Percentiles rank a stretch among this genome's conserved stretches.
Conservation (phyloP, 2,329 filamentous ascomycete species). For the Nannizziopsis barbatae region DNA sequence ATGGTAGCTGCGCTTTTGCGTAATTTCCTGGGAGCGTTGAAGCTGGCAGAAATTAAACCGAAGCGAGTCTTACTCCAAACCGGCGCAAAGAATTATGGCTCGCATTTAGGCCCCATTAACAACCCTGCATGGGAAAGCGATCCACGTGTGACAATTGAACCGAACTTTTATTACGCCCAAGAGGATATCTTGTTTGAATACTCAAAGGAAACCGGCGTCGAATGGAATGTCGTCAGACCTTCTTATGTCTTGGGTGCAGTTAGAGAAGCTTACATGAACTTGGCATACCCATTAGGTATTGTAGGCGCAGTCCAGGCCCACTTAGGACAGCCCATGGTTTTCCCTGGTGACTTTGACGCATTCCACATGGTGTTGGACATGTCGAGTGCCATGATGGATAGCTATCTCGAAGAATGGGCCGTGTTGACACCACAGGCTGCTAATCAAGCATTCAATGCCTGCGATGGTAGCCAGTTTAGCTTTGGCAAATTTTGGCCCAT, state of each 20-base stretch:
- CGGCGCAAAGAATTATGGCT: constrained; percentile 21
- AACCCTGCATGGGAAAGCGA: constrained; percentile 21
- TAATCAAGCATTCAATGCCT: constrained; percentile 23
- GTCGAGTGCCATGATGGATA: constrained; percentile 19
- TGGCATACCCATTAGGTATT: constrained; percentile 18
- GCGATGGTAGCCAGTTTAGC: constrained; percentile 20
- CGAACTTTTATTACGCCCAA: constrained; percentile 24
- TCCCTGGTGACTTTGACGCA: constrained; percentile 17
- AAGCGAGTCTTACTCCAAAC: constrained; percentile 40
- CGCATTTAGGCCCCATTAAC: constrained; percentile 19
- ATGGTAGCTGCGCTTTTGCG: constrained; percentile 27
- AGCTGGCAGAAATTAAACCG: constrained; percentile 34
- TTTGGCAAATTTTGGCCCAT: constrained; percentile 21
- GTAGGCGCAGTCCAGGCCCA: constrained; percentile 19
- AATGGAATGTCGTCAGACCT: constrained; percentile 21
- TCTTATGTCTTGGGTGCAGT: constrained; percentile 22
- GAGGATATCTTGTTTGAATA: constrained; percentile 20
- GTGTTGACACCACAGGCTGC: constrained; percentile 19
- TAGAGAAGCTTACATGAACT: constrained; percentile 21
- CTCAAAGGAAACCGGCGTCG: constrained; percentile 16
- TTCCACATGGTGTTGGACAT: constrained; percentile 18
- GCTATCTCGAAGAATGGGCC: constrained; percentile 23
- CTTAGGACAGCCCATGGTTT: constrained; percentile 16
- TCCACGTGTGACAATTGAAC: constrained; percentile 18
- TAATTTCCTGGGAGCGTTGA: constrained; percentile 40